Evolutionary conservation across 352 stramenopile genomes (phyloP).

Genomic region (Pythium oligandrum): DNA sequence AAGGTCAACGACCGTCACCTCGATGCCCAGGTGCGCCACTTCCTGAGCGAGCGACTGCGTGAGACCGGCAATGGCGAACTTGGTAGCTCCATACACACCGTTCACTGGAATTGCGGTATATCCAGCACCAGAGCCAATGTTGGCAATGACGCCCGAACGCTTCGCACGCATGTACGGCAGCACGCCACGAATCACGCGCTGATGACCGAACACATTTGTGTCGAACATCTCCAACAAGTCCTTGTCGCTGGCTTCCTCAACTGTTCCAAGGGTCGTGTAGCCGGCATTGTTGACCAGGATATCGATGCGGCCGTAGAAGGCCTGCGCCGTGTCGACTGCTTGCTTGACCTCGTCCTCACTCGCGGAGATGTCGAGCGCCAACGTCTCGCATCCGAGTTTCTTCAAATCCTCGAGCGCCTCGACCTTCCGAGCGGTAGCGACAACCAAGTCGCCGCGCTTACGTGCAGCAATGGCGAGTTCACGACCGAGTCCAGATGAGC

Average conservation of each 20-base stretch:
- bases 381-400: neutral
- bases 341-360: neutral
- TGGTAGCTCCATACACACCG: slow-evolving; percentile 32
- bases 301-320: slow-evolving; percentile 6
- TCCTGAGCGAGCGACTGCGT: slow-evolving; percentile 26
- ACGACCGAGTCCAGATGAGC: slow-evolving; percentile 1
- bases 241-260: slow-evolving; percentile 18
- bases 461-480: slow-evolving; percentile 2
- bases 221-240: slow-evolving; percentile 34
- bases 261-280: slow-evolving; percentile 15
- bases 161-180: slow-evolving; percentile 37
- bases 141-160: slow-evolving; percentile 29
- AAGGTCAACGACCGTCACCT: slow-evolving; percentile 5
- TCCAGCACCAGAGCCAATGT: slow-evolving; percentile 33
- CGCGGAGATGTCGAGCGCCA: slow-evolving; percentile 1
- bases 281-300: slow-evolving; percentile 7
- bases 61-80: slow-evolving; percentile 35
- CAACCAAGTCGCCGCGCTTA: slow-evolving; percentile 2
- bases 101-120: slow-evolving; percentile 22
- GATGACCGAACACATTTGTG: slow-evolving; percentile 43
- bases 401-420: slow-evolving; percentile 7
- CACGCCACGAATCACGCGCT: slow-evolving; percentile 25
- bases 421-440: slow-evolving; percentile 7
- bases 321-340: neutral
- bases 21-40: slow-evolving; percentile 27